phyloP scores from a whole-genome alignment of 257 asterid species.

The Perilla frutescens region DNA sequence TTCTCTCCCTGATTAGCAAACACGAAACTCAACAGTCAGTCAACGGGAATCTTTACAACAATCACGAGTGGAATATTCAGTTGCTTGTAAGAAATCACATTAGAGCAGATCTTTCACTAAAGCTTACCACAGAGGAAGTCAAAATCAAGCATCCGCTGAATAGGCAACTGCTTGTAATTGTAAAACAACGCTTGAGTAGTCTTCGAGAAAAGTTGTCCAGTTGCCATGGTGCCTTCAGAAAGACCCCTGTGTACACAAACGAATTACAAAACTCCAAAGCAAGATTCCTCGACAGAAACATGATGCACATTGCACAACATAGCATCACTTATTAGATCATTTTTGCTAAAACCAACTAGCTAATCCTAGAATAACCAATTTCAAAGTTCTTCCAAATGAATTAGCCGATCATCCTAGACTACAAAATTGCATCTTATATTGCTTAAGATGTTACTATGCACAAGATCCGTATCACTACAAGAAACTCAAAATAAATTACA shows the following conservation, averaged over 20 bases:
- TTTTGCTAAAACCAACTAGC: background rate
- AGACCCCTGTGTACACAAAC: conserved; percentile 39
- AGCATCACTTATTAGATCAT: background rate
- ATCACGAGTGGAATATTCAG: conserved; percentile 18
- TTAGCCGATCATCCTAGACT: background rate
- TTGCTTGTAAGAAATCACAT: background rate
- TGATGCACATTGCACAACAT: conserved; percentile 13
- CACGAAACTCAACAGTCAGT: conserved; percentile 19
- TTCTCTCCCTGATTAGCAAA: conserved; percentile 77
- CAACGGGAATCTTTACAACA: conserved; percentile 20
- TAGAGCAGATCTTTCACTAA: conserved; percentile 18
- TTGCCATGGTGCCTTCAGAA: conserved; percentile 67
- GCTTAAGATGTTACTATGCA: background rate
- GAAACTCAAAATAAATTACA: background rate
- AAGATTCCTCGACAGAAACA: conserved; percentile 24
- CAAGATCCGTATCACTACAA: conserved; percentile 17
- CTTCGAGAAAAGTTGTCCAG: conserved; percentile 92
- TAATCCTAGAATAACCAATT: conserved; percentile 17
- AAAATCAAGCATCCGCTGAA: conserved; percentile 89
- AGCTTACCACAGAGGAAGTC: conserved; percentile 92
- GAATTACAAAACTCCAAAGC: conserved; percentile 7
- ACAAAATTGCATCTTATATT: conserved; percentile 1
- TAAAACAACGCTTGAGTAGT: conserved; percentile 90
- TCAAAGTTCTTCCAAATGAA: background rate
- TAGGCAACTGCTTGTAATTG: conserved; percentile 92